Percentiles rank a stretch among this genome's conserved stretches.
These are phyloP conservation scores for Xylaria multiplex DNA, from an alignment of 2,329 filamentous ascomycete genomes.

Conservation along the genomic window DNA sequence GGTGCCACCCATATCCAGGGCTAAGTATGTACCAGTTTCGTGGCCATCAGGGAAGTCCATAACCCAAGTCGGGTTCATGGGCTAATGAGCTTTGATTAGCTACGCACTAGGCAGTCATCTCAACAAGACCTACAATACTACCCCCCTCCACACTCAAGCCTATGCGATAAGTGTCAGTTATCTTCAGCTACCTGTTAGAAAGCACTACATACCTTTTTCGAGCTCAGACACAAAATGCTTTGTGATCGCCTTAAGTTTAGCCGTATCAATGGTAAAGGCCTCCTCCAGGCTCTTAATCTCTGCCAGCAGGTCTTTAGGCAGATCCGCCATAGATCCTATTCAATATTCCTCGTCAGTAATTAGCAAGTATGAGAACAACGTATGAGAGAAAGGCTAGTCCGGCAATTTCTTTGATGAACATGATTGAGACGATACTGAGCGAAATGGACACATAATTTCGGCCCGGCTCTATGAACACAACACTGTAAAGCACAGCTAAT, in stretches of 20 bases:
- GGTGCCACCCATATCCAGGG: slow-evolving; percentile 95
- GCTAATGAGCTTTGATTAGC: slow-evolving; percentile 60
- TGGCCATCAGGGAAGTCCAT: slow-evolving; percentile 88
- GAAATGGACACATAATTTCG: slow-evolving; percentile 33
- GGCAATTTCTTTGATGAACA: slow-evolving; percentile 11
- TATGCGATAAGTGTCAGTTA: slow-evolving; percentile 48
- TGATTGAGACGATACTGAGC: slow-evolving; percentile 40
- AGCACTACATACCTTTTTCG: slow-evolving; percentile 71
- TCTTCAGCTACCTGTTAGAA: background rate
- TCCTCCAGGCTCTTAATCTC: slow-evolving; percentile 89
- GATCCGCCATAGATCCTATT: slow-evolving; percentile 87
- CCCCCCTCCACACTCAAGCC: slow-evolving; percentile 88
- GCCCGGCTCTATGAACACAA: slow-evolving; percentile 24
- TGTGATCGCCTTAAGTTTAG: slow-evolving; percentile 89
- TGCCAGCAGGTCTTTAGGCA: slow-evolving; percentile 81
- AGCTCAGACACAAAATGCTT: slow-evolving; percentile 90
- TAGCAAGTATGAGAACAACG: background rate
- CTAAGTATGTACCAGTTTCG: slow-evolving; percentile 87
- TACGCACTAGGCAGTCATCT: background rate
- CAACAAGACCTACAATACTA: slow-evolving; percentile 77
- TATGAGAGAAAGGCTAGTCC: slow-evolving; percentile 11
- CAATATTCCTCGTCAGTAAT: slow-evolving; percentile 13
- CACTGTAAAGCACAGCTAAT: slow-evolving; percentile 24
- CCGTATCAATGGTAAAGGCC: slow-evolving; percentile 78
- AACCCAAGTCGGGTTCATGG: slow-evolving; percentile 98